These are phyloP conservation scores for Cicer arietinum DNA, from an alignment of 306 rosid species.

Conservation along the genomic window DNA sequence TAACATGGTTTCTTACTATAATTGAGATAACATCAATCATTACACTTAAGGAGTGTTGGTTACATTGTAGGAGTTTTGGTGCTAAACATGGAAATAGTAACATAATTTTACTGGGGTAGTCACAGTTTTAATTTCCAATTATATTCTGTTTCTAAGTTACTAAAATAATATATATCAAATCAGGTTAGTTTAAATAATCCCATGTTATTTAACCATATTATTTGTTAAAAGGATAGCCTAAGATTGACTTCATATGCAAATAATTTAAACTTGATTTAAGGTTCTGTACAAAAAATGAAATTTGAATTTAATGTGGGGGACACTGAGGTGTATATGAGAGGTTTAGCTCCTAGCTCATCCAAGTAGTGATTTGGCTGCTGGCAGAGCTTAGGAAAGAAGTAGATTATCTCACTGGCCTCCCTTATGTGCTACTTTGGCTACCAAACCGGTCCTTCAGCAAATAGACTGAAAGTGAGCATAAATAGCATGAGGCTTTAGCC, in stretches of 20 bases:
- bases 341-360: constrained; percentile 23
- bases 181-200: constrained; percentile 24
- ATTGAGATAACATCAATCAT: constrained; percentile 12
- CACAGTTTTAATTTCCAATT: constrained; percentile 45
- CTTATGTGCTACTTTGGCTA: no score
- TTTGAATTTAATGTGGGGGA: not conserved
- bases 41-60: not conserved
- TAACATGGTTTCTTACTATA: constrained; percentile 37
- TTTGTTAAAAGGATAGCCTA: constrained; percentile 17
- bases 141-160: constrained; percentile 7
- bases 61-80: constrained; percentile 17
- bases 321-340: not conserved
- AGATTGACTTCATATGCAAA: constrained; percentile 2
- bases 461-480: no score
- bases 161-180: not conserved
- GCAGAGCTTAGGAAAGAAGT: no score
- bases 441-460: no score
- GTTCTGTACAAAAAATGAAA: not conserved
- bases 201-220: not conserved
- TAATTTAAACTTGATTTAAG: constrained; percentile 28
- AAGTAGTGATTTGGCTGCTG: constrained; percentile 10
- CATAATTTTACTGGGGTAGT: constrained; percentile 9
- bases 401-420: not conserved
- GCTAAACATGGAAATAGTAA: constrained; percentile 17
- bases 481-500: no score